Evolutionary conservation across 176 grass and related monocot genomes (phyloP).

Genomic region (Ampelocalamus luodianensis): DNA sequence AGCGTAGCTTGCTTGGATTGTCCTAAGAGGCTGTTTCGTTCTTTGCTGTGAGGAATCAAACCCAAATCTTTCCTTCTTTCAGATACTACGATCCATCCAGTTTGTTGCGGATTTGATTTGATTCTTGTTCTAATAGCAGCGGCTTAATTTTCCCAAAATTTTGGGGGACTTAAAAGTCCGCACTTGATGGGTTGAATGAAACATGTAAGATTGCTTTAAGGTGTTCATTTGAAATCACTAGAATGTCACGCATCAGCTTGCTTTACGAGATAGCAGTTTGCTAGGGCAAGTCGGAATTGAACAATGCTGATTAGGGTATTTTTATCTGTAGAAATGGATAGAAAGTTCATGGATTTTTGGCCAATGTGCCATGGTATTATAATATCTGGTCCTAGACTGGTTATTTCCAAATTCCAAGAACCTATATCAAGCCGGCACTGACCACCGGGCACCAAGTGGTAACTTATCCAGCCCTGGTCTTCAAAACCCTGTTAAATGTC

Average conservation of each 20-base stretch:
- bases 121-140: background rate
- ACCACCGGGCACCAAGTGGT: background rate
- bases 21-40: background rate
- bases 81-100: background rate
- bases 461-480: background rate
- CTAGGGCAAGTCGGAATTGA: background rate
- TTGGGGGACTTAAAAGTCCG: background rate
- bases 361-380: background rate
- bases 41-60: background rate
- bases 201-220: background rate
- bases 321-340: constrained; percentile 2
- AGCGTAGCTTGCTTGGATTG: background rate
- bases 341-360: background rate
- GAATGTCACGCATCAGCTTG: background rate
- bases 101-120: background rate
- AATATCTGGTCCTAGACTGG: background rate
- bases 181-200: background rate
- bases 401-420: background rate
- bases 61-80: too few species aligned
- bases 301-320: background rate
- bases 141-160: background rate
- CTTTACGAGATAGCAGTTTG: background rate
- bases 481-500: background rate
- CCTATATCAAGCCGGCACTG: background rate
- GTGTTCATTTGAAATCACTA: background rate